Evolutionary conservation across 1,284 basidiomycete genomes (phyloP).

Genomic region (Neonothopanus nambi): DNA sequence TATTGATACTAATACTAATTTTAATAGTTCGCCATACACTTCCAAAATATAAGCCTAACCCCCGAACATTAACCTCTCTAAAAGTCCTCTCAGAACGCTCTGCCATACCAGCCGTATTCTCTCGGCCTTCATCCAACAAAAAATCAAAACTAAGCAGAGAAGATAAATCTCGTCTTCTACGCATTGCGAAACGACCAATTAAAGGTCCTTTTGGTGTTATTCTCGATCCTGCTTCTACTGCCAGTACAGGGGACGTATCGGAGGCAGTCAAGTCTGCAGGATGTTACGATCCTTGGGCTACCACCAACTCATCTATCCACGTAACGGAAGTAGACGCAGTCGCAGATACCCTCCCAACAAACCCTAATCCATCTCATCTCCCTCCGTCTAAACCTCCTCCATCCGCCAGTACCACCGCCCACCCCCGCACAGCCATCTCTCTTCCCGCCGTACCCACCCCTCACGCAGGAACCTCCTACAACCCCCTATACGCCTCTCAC

Average conservation of each 20-base stretch:
- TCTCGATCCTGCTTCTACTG: too few species aligned
- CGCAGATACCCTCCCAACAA: too few species aligned
- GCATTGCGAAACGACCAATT: conserved; percentile 69
- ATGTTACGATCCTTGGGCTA: conserved; percentile 67
- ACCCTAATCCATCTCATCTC: conserved; percentile 7
- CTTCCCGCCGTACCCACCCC: conserved; percentile 75
- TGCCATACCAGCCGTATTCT: conserved; percentile 80
- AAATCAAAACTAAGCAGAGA: conserved; percentile 47
- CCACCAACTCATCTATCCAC: not conserved
- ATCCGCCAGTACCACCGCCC: conserved; percentile 58
- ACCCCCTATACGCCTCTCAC: conserved; percentile 81
- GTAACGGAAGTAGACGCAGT: not conserved
- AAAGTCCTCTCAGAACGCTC: conserved; percentile 86
- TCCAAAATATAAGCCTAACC: conserved; percentile 48
- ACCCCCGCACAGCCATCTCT: conserved; percentile 54
- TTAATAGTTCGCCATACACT: conserved; percentile 55
- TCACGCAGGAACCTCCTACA: conserved; percentile 91
- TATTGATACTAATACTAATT: not conserved
- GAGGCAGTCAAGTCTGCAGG: too few species aligned
- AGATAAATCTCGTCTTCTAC: conserved; percentile 75
- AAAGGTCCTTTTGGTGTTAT: conserved; percentile 73
- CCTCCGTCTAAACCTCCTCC: conserved; percentile 6
- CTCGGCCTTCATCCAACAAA: conserved; percentile 38
- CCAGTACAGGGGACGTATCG: too few species aligned
- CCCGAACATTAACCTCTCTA: conserved; percentile 65